Percentiles rank a stretch among this genome's conserved stretches.
These are phyloP conservation scores for Rhodotorula sp. DNA, from an alignment of 1,284 basidiomycete genomes.

Conservation along the genomic window DNA sequence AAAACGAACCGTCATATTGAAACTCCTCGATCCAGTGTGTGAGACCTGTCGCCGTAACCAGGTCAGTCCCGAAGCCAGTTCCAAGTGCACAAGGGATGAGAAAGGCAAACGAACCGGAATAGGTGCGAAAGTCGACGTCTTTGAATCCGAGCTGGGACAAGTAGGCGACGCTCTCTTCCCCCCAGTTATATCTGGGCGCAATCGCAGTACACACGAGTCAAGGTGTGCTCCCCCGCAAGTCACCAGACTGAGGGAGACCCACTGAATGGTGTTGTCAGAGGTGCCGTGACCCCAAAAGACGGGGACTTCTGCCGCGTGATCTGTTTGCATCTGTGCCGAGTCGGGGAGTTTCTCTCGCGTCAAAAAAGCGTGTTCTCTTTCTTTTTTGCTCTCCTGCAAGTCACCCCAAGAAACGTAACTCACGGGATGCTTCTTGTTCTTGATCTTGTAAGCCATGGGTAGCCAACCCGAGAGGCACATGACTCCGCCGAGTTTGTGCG, in stretches of 20 bases:
- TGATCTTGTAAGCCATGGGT: slow-evolving; percentile 63
- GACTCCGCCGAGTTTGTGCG: slow-evolving; percentile 69
- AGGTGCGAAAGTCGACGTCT: slow-evolving; percentile 40
- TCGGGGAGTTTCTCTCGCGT: background rate
- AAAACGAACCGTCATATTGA: background rate
- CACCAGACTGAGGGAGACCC: slow-evolving; percentile 44
- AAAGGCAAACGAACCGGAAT: slow-evolving; percentile 21
- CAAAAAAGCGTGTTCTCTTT: too few species aligned
- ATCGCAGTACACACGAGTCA: too few species aligned
- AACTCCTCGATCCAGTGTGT: slow-evolving; percentile 8
- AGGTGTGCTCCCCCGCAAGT: too few species aligned
- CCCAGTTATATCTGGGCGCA: slow-evolving; percentile 38
- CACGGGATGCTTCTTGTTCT: slow-evolving; percentile 53
- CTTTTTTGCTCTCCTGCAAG: background rate
- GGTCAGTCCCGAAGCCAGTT: too few species aligned
- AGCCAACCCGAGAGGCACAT: slow-evolving; percentile 74
- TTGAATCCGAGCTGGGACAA: slow-evolving; percentile 35
- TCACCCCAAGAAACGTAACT: background rate
- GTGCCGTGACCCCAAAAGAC: slow-evolving; percentile 85
- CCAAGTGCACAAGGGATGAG: background rate
- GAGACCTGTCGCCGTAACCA: background rate
- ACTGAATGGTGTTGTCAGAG: slow-evolving; percentile 65
- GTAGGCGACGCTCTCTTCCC: slow-evolving; percentile 33
- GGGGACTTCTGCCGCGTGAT: slow-evolving; percentile 56
- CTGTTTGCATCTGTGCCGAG: slow-evolving; percentile 58